Evolutionary conservation across 305 asterid genomes (phyloP).

Genomic region (Ilex paraguariensis): DNA sequence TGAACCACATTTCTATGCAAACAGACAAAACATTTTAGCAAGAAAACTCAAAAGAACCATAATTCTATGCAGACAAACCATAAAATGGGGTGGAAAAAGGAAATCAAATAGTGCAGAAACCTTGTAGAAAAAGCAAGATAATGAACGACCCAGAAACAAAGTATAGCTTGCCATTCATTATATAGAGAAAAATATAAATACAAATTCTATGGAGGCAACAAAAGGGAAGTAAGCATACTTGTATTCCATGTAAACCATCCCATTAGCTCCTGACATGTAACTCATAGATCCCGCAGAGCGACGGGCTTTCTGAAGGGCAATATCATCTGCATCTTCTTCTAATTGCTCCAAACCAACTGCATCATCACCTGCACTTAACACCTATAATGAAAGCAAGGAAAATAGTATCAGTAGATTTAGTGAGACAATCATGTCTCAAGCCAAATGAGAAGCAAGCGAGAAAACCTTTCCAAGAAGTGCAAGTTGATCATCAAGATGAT

Average conservation of each 20-base stretch:
- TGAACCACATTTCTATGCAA: no score
- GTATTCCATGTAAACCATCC: constrained; percentile 87
- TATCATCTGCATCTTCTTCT: constrained; percentile 93
- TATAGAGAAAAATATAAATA: no score
- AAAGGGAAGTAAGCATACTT: constrained; percentile 26
- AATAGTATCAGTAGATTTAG: neutral
- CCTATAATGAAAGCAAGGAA: constrained; percentile 29
- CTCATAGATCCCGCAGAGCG: constrained; percentile 74
- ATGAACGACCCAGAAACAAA: no score
- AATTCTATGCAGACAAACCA: no score
- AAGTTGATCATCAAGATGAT: constrained; percentile 70
- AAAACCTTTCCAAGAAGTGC: constrained; percentile 78
- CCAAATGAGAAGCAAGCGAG: constrained; percentile 2
- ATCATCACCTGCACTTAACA: constrained; percentile 82
- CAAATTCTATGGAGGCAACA: no score
- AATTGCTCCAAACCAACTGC: constrained; percentile 80
- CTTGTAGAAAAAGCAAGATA: no score
- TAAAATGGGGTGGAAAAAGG: no score
- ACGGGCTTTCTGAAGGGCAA: constrained; percentile 86
- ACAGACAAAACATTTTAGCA: no score
- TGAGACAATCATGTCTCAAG: neutral
- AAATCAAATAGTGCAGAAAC: no score
- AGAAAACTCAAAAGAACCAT: no score
- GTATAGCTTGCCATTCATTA: no score
- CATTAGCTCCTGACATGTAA: constrained; percentile 86